A percentile compares a stretch with the other conserved stretches of the same genome.
Evolutionary conservation across 768 basidiomycete genomes (phyloP).

Genomic region (Chalciporus pseudorubinellus): DNA sequence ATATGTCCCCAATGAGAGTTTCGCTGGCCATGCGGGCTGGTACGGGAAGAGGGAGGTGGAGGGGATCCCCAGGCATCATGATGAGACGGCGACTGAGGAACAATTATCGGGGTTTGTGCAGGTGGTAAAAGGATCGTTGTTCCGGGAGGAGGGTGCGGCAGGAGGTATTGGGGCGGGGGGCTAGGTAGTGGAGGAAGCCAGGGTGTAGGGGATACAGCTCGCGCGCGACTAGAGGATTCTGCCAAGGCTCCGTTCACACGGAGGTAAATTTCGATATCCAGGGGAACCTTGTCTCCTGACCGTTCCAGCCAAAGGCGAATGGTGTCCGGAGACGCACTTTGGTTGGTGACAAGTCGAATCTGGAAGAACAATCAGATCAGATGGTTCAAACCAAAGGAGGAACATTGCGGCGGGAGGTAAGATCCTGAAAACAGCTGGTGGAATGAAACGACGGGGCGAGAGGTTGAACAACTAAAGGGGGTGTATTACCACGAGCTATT

Average conservation of each 20-base stretch:
- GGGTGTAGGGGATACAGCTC: constrained; percentile 30
- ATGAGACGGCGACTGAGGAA: constrained; percentile 43
- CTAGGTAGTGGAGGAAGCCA: constrained; percentile 31
- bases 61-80: constrained; percentile 40
- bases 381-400: background rate
- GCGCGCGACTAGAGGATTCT: constrained; percentile 19
- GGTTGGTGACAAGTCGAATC: constrained; percentile 74
- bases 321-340: constrained; percentile 69
- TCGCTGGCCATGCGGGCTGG: constrained; percentile 35
- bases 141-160: constrained; percentile 28
- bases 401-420: background rate
- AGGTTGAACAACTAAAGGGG: background rate
- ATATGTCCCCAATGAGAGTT: constrained; percentile 80
- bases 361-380: constrained; percentile 27
- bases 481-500: constrained; percentile 1
- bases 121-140: constrained; percentile 34
- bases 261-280: constrained; percentile 80
- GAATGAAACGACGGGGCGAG: background rate
- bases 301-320: constrained; percentile 83
- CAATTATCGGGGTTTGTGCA: constrained; percentile 43
- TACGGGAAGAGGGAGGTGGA: constrained; percentile 26
- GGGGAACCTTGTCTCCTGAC: constrained; percentile 63
- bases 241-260: constrained; percentile 42
- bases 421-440: background rate
- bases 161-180: constrained; percentile 41